phyloP scores from a whole-genome alignment of 129 eudicot species.

The Sambucus nigra region DNA sequence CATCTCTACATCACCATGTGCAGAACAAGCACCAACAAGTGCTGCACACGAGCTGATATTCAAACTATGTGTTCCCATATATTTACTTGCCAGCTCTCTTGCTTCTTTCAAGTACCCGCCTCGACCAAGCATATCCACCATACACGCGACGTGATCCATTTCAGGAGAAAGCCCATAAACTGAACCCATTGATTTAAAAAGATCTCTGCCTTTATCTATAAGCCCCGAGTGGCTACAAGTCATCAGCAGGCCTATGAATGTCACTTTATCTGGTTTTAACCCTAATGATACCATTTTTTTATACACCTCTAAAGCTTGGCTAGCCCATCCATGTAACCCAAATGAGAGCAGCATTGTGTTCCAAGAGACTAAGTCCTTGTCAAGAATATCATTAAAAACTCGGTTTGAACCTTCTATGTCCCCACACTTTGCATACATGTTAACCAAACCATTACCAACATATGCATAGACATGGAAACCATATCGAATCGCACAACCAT shows the following conservation, averaged over 20 bases:
- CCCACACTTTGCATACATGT: conserved; percentile 89
- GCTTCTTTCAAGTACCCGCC: conserved; percentile 66
- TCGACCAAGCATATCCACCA: conserved; percentile 72
- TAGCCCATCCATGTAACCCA: conserved; percentile 57
- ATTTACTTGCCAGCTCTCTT: conserved; percentile 27
- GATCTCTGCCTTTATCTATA: conserved; percentile 27
- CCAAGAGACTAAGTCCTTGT: conserved; percentile 63
- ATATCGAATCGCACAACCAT: conserved; percentile 27
- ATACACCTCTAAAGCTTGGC: conserved; percentile 34
- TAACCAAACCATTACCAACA: conserved; percentile 69
- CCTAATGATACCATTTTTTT: conserved; percentile 38
- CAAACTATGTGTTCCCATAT: conserved; percentile 12
- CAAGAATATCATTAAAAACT: conserved; percentile 42
- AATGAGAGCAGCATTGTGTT: conserved; percentile 64
- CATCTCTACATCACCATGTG: conserved; percentile 26
- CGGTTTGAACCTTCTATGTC: conserved; percentile 33
- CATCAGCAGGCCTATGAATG: conserved; percentile 68
- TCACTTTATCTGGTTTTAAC: conserved; percentile 55
- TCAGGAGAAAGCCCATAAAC: conserved; percentile 43
- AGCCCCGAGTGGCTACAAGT: conserved; percentile 80
- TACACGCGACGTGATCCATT: conserved; percentile 55
- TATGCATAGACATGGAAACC: conserved; percentile 48
- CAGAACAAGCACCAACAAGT: conserved; percentile 50
- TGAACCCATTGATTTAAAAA: conserved; percentile 45
- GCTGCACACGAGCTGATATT: conserved; percentile 33